Conservation (phyloP, 345 rosid genomes). For the Ceriops decandra region DNA sequence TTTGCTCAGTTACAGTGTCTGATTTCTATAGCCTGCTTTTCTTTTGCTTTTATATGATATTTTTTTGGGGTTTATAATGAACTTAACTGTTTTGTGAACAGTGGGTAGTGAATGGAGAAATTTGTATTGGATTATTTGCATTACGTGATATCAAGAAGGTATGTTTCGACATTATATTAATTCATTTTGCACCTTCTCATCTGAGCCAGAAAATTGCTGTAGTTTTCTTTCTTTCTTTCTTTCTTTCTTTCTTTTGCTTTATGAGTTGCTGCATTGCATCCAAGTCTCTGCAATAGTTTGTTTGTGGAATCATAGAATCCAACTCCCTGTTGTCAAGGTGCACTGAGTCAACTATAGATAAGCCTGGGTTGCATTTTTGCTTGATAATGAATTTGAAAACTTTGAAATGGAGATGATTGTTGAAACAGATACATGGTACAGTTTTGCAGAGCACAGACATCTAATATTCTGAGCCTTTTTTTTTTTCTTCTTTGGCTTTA, state of each 20-base stretch:
- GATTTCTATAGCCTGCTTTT: not conserved
- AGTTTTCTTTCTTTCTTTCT: not conserved
- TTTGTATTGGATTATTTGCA: constrained; percentile 93
- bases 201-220: not conserved
- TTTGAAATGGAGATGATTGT: too few relatives aligned
- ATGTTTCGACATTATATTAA: constrained; percentile 18
- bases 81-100: constrained; percentile 33
- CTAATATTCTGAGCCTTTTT: not conserved
- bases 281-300: not conserved
- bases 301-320: too few relatives aligned
- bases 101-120: constrained; percentile 99
- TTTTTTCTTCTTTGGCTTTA: too few relatives aligned
- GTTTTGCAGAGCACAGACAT: not conserved
- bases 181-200: constrained; percentile 1
- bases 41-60: not conserved
- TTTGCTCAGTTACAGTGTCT: not conserved
- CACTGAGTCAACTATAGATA: too few relatives aligned
- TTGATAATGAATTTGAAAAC: too few relatives aligned
- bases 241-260: not conserved
- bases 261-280: not conserved
- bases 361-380: too few relatives aligned
- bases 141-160: constrained; percentile 84
- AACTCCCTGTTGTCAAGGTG: too few relatives aligned
- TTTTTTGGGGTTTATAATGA: not conserved
- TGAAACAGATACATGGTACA: not conserved